A percentile compares a stretch with the other conserved stretches of the same genome.
Conservation (phyloP, 176 grass and related monocot species). For the bread wheat (Triticum aestivum) region DNA sequence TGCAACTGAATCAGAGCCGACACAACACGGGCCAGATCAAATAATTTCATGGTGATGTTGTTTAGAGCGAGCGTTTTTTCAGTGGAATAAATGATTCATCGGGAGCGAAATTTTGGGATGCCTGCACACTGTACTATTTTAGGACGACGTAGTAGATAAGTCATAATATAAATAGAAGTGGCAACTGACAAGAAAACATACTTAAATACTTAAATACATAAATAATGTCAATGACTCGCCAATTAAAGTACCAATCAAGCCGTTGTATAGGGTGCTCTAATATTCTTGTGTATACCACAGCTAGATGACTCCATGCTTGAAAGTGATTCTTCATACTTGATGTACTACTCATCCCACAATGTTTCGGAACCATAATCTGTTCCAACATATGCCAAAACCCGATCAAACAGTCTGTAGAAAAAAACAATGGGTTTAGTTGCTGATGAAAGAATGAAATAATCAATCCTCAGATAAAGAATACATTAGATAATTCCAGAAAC, state of each 20-base stretch:
- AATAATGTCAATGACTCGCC: constrained; percentile 31
- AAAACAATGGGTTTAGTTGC: neutral
- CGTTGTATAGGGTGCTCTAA: constrained; percentile 86
- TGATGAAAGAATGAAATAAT: neutral
- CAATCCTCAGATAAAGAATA: neutral
- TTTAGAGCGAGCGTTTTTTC: too few relatives aligned
- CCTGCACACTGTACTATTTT: too few relatives aligned
- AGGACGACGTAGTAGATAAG: too few relatives aligned
- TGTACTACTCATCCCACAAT: constrained; percentile 98
- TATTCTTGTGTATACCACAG: constrained; percentile 88
- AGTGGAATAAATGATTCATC: too few relatives aligned
- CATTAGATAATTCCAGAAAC: constrained; percentile 2
- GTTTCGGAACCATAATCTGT: constrained; percentile 81
- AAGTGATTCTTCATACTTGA: constrained; percentile 98
- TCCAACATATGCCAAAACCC: constrained; percentile 91
- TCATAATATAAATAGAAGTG: too few relatives aligned
- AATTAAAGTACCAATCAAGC: constrained; percentile 97
- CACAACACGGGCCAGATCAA: too few relatives aligned
- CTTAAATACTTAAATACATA: neutral
- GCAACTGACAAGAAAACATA: too few relatives aligned
- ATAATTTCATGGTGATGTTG: too few relatives aligned
- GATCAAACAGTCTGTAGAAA: constrained; percentile 71
- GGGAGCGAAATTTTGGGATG: too few relatives aligned
- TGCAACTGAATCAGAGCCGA: too few relatives aligned
- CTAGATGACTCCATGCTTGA: constrained; percentile 91